Percentiles rank a stretch among this genome's conserved stretches.
phyloP scores from a whole-genome alignment of 371 early-diverging fungal genomes.

The Syncephalis plumigaleata region DNA sequence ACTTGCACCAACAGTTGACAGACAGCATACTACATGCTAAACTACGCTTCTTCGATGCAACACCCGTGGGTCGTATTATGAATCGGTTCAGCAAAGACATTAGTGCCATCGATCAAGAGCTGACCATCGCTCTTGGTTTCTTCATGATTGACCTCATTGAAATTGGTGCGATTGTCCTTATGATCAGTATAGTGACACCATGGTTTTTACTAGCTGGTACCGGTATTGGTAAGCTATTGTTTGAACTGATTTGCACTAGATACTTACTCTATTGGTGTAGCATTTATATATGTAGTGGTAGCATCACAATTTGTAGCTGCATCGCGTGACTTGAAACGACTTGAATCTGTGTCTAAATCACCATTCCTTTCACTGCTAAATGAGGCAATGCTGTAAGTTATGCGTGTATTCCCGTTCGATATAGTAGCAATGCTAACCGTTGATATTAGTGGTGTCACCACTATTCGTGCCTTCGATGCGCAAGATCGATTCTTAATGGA shows the following conservation, averaged over 20 bases:
- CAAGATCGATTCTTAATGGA: conserved; percentile 32
- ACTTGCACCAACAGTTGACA: conserved; percentile 28
- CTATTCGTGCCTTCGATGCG: conserved; percentile 63
- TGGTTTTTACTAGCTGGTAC: conserved; percentile 23
- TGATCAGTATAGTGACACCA: conserved; percentile 37
- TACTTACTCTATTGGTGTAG: conserved; percentile 8
- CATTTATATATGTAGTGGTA: conserved; percentile 21
- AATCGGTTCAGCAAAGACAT: conserved; percentile 71
- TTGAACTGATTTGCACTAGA: conserved; percentile 7
- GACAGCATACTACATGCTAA: conserved; percentile 35
- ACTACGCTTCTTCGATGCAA: conserved; percentile 71
- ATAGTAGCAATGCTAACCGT: not conserved
- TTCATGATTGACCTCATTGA: conserved; percentile 28
- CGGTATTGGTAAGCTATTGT: not conserved
- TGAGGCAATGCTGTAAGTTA: conserved; percentile 26
- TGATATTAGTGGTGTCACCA: conserved; percentile 37
- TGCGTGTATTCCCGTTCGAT: conserved; percentile 3
- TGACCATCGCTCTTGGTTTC: conserved; percentile 28
- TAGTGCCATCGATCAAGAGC: conserved; percentile 42
- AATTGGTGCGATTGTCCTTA: conserved; percentile 34
- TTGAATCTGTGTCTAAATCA: conserved; percentile 54
- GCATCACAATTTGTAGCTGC: conserved; percentile 43
- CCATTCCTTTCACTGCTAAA: conserved; percentile 64
- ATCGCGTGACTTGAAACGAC: conserved; percentile 59
- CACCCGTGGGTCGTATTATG: conserved; percentile 69